These are phyloP conservation scores for Fomitopsis palustris DNA, from an alignment of 1,284 basidiomycete species.

Conservation along the genomic window DNA sequence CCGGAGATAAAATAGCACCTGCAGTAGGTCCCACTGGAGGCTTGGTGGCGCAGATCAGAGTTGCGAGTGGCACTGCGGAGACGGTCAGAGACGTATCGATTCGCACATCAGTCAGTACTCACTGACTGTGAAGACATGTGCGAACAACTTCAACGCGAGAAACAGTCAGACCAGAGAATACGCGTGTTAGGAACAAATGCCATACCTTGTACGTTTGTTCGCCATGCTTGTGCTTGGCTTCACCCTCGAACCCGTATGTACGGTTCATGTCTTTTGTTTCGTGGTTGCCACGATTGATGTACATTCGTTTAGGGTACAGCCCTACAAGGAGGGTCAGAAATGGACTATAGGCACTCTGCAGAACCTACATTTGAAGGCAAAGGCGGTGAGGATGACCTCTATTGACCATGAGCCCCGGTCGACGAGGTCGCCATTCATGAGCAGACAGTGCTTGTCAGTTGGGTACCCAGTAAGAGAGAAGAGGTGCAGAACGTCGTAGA, in stretches of 20 bases:
- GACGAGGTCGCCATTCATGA: slow-evolving; percentile 97
- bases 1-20: slow-evolving; percentile 72
- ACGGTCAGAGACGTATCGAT: neutral
- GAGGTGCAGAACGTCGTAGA: slow-evolving; percentile 91
- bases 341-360: too few relatives aligned
- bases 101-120: slow-evolving; percentile 30
- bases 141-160: slow-evolving; percentile 64
- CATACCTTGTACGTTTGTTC: slow-evolving; percentile 84
- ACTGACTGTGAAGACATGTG: slow-evolving; percentile 89
- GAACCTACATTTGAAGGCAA: slow-evolving; percentile 90
- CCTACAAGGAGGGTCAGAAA: slow-evolving; percentile 39
- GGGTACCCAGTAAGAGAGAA: slow-evolving; percentile 85
- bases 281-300: slow-evolving; percentile 95
- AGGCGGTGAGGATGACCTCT: slow-evolving; percentile 91
- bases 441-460: slow-evolving; percentile 74
- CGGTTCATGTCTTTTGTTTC: slow-evolving; percentile 92
- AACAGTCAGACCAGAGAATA: neutral
- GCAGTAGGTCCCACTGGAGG: slow-evolving; percentile 44
- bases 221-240: slow-evolving; percentile 93
- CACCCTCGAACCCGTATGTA: slow-evolving; percentile 94
- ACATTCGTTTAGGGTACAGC: slow-evolving; percentile 86
- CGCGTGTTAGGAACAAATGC: neutral
- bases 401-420: slow-evolving; percentile 98
- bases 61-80: slow-evolving; percentile 80
- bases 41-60: slow-evolving; percentile 75